Evolutionary conservation across 441 rosid genomes (phyloP).

Genomic region (Syzygium malaccense): DNA sequence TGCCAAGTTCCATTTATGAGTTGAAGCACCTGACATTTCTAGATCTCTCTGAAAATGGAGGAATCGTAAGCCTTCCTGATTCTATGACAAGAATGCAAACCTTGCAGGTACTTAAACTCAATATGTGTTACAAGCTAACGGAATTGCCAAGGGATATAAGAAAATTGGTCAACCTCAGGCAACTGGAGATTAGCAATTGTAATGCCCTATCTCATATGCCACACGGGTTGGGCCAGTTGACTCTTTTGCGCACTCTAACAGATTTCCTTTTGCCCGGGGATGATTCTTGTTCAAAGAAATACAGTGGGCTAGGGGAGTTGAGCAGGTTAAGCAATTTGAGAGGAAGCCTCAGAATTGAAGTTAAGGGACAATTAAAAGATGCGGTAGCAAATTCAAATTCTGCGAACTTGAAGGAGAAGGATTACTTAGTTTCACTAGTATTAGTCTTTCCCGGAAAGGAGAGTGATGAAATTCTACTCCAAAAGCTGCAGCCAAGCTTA

Average conservation of each 20-base stretch:
- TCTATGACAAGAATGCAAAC: not conserved
- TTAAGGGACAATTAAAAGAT: not conserved
- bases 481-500: not conserved
- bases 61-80: not conserved
- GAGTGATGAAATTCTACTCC: rapidly evolving
- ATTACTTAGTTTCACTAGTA: not conserved
- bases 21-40: not conserved
- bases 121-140: not conserved
- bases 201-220: not conserved
- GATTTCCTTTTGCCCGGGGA: not conserved
- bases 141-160: not conserved
- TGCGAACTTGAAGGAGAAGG: not conserved
- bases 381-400: rapidly evolving
- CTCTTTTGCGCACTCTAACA: rapidly evolving
- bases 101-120: not conserved
- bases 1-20: not conserved
- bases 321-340: not conserved
- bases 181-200: not conserved
- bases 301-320: not conserved
- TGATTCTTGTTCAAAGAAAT: rapidly evolving
- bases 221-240: not conserved
- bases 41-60: not conserved
- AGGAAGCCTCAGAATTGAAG: not conserved
- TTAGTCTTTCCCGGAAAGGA: rapidly evolving
- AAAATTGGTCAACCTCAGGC: not conserved